Percentiles rank a stretch among this genome's conserved stretches.
Evolutionary conservation across 257 asterid species (phyloP).

Genomic region (Solanum ahanhuiri): DNA sequence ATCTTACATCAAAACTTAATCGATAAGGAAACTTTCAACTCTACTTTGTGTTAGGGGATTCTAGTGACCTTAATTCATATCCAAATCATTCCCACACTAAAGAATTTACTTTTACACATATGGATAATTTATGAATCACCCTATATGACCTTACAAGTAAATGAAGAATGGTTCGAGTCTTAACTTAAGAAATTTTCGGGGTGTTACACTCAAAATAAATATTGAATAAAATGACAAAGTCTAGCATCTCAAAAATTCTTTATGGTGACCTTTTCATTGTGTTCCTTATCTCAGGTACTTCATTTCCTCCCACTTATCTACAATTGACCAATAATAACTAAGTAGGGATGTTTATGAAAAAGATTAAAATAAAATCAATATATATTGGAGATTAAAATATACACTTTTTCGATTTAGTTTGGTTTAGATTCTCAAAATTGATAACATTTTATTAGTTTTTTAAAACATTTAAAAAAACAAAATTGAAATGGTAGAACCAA

Average conservation of each 20-base stretch:
- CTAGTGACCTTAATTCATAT: too few relatives aligned
- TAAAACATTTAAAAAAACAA: too few relatives aligned
- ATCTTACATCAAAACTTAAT: too few relatives aligned
- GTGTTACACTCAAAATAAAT: neutral
- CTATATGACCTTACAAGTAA: too few relatives aligned
- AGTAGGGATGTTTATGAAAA: neutral
- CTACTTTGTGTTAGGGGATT: too few relatives aligned
- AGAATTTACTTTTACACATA: too few relatives aligned
- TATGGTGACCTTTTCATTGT: neutral
- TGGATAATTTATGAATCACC: too few relatives aligned
- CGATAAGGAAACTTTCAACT: too few relatives aligned
- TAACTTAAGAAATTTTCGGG: too few relatives aligned
- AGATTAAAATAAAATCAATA: neutral
- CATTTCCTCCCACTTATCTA: neutral
- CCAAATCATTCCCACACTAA: too few relatives aligned
- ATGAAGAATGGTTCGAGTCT: too few relatives aligned
- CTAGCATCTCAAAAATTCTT: neutral
- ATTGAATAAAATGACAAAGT: neutral
- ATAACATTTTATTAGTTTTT: too few relatives aligned
- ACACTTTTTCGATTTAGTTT: neutral
- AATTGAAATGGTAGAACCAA: neutral
- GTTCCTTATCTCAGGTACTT: neutral
- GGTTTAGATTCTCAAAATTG: neutral
- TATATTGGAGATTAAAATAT: neutral
- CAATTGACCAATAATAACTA: neutral